Evolutionary conservation across 768 basidiomycete species (phyloP), one percentile per base, ranked within the genome.

Genomic region (Agrocybe praecox): DNA sequence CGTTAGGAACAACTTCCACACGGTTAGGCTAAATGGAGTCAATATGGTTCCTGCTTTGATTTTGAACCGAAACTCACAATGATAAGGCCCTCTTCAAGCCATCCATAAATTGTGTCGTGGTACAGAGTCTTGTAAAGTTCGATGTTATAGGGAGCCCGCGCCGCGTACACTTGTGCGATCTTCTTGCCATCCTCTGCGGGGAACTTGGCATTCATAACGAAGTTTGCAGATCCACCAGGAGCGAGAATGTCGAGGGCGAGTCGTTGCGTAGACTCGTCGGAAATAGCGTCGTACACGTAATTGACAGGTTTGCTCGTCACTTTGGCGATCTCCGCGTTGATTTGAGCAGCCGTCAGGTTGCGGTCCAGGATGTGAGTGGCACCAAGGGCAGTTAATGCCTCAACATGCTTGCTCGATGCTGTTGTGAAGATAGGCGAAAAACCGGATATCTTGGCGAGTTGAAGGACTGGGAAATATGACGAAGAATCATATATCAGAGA

Each of bases 371-470:
- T 66, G 42, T 75, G 56, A 0, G 80, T 77, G 1, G 73, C 78
- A 6, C 79, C 77, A 23, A 77, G 66, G 8, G 67, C 69, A 57
- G 72, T 69, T 23, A 79, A 71, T 11, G 58, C 56, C 0, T 62
- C 52, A 33, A 67, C 47, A 42, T 76, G 69, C 17, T 65, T 60
- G 7, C 59, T 55, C 15, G 72, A 75, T 0, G 78, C 69, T 1
- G 70, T 78, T 22, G 73, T 62, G 14, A 80, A 76, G 50, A 79
- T 76, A 4, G 77, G 76, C 10, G 69, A 66, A 65, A 77, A 77
- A 0, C 76, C 77, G 1, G 75, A 69, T 26, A 73, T 44, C 40
- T 60, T 68, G 5, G 78, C 77, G 6, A 78, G 69, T 60, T 80
- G 78, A 18, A 71, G 56, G 8, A 42, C 69, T 71, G 54, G 3